Conservation (phyloP, 2,329 filamentous ascomycete genomes). For the Aureobasidium sp. region DNA sequence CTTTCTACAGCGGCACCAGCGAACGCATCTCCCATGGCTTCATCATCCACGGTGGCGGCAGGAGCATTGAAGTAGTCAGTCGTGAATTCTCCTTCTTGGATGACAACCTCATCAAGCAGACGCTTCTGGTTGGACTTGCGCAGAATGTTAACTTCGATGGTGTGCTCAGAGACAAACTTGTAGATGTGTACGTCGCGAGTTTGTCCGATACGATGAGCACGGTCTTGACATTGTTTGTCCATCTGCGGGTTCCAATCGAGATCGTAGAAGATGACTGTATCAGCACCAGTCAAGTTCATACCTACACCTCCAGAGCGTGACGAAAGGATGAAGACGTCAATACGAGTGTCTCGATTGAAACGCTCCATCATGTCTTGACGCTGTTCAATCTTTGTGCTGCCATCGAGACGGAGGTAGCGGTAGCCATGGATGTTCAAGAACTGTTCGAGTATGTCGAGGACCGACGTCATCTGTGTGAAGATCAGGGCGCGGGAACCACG, state of each 20-base stretch:
- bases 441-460: conserved; percentile 92
- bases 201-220: conserved; percentile 93
- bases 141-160: conserved; percentile 95
- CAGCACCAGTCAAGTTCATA: conserved; percentile 92
- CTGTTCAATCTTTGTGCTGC: conserved; percentile 92
- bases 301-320: conserved; percentile 89
- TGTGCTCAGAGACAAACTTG: conserved; percentile 53
- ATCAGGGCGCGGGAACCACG: conserved; percentile 91
- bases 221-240: conserved; percentile 98
- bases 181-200: conserved; percentile 98
- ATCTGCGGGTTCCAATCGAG: conserved; percentile 99
- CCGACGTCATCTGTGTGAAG: conserved; percentile 99
- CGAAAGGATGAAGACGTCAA: conserved; percentile 90
- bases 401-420: conserved; percentile 91
- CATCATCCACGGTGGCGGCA: conserved; percentile 43
- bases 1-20: conserved; percentile 57
- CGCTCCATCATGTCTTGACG: conserved; percentile 91
- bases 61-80: conserved; percentile 85
- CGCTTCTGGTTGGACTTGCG: conserved; percentile 96
- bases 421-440: conserved; percentile 97
- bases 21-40: conserved; percentile 49
- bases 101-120: conserved; percentile 95
- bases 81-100: conserved; percentile 95
- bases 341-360: conserved; percentile 83
- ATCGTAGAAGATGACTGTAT: conserved; percentile 98